Evolutionary conservation across 192 early-diverging fungal species (phyloP).

Genomic region (Chytriomyces sp.): DNA sequence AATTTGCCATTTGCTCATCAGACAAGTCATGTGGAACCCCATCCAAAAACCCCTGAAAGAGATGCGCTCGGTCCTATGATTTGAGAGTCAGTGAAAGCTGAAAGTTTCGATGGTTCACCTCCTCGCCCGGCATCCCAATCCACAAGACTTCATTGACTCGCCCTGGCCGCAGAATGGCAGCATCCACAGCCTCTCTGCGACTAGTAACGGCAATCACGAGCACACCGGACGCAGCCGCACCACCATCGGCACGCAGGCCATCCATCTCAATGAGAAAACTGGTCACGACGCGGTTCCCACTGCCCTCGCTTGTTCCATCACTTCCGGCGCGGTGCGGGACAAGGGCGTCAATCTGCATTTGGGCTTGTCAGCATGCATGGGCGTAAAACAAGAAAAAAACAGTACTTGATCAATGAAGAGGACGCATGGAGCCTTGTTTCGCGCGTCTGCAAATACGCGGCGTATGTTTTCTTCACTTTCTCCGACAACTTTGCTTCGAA

Average conservation of each 20-base stretch:
- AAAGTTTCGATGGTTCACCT: constrained; percentile 28
- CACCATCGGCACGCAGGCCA: constrained; percentile 11
- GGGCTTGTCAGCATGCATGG: neutral
- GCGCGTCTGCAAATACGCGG: constrained; percentile 79
- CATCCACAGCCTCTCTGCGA: constrained; percentile 71
- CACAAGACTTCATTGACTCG: constrained; percentile 78
- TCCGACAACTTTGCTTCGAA: constrained; percentile 92
- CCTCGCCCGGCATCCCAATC: constrained; percentile 60
- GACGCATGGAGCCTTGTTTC: constrained; percentile 82
- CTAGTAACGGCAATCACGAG: constrained; percentile 80
- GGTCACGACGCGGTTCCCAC: constrained; percentile 86
- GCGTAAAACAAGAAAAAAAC: neutral
- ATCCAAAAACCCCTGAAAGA: constrained; percentile 39
- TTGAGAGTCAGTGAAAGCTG: neutral
- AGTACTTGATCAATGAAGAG: constrained; percentile 88
- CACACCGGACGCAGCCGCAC: constrained; percentile 22
- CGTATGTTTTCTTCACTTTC: constrained; percentile 88
- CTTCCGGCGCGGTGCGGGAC: constrained; percentile 70
- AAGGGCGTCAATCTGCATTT: constrained; percentile 75
- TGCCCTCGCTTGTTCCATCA: constrained; percentile 65
- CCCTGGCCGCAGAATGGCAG: constrained; percentile 82
- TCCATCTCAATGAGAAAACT: constrained; percentile 69
- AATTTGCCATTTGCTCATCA: constrained; percentile 39
- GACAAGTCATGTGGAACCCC: constrained; percentile 45
- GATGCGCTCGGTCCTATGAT: constrained; percentile 27